These are phyloP conservation scores for Leucocoprinus sp. DNA, from an alignment of 768 basidiomycete species.

Conservation along the genomic window DNA sequence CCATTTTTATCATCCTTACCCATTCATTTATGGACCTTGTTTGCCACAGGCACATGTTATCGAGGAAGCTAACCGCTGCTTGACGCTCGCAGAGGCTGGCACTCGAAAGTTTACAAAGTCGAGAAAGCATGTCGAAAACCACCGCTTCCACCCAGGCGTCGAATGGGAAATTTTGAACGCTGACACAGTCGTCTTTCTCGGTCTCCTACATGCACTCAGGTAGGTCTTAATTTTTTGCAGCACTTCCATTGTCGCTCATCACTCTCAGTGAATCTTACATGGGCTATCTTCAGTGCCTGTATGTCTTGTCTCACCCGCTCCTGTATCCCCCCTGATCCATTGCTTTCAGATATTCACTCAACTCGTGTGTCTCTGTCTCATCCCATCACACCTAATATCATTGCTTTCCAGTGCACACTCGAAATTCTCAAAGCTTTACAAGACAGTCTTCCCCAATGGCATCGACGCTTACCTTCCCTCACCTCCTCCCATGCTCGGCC, in stretches of 20 bases:
- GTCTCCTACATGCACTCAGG: conserved; percentile 65
- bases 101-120: conserved; percentile 42
- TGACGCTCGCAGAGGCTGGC: conserved; percentile 52
- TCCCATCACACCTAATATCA: too few relatives aligned
- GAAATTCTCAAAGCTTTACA: conserved; percentile 70
- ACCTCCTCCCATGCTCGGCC: conserved; percentile 22
- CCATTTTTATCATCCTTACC: neutral
- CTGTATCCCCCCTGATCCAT: conserved; percentile 1
- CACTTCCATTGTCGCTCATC: neutral
- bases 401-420: conserved; percentile 71
- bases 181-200: conserved; percentile 63
- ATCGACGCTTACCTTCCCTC: conserved; percentile 33
- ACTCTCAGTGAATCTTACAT: conserved; percentile 60
- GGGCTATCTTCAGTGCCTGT: conserved; percentile 77
- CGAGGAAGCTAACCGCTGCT: conserved; percentile 49
- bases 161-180: conserved; percentile 76
- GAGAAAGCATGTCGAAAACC: conserved; percentile 24
- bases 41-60: conserved; percentile 44
- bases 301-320: conserved; percentile 18
- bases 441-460: conserved; percentile 57
- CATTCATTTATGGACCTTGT: neutral
- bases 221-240: conserved; percentile 21
- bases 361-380: conserved; percentile 40
- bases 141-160: conserved; percentile 47
- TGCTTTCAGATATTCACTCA: conserved; percentile 32